Percentiles rank a stretch among this genome's conserved stretches.
Evolutionary conservation across 83 land plant species (phyloP).

Genomic region (Thuja plicata): DNA sequence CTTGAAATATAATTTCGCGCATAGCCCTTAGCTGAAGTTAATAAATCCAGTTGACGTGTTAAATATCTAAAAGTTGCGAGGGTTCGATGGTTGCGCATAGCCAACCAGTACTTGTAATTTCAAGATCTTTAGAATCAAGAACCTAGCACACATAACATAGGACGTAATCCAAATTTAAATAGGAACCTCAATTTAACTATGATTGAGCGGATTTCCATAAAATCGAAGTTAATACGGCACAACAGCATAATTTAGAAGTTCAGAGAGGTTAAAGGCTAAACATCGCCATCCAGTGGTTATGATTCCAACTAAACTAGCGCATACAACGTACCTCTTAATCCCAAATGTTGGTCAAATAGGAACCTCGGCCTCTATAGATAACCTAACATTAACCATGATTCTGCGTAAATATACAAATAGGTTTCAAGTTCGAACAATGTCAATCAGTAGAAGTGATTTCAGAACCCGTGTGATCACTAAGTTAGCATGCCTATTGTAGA

Average conservation of each 20-base stretch:
- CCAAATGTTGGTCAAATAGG: neutral
- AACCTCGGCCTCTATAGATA: neutral
- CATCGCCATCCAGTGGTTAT: neutral
- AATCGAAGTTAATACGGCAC: neutral
- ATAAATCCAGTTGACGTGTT: neutral
- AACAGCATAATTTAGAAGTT: neutral
- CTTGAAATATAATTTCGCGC: neutral
- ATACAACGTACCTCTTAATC: neutral
- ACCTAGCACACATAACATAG: neutral
- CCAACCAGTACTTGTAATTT: neutral
- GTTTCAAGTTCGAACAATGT: neutral
- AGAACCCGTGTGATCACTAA: neutral
- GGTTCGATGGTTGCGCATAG: neutral
- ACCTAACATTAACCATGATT: neutral
- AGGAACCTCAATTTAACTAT: neutral
- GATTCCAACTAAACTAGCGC: neutral
- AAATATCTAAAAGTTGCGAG: neutral
- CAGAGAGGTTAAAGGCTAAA: neutral
- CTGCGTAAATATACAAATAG: neutral
- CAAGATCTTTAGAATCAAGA: neutral
- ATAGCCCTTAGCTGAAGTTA: neutral
- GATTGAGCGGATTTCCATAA: neutral
- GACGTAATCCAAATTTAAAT: neutral
- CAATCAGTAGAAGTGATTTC: neutral
- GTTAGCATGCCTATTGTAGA: neutral